Evolutionary conservation across 148 eudicot genomes (phyloP).

Genomic region (Chenopodium quinoa): DNA sequence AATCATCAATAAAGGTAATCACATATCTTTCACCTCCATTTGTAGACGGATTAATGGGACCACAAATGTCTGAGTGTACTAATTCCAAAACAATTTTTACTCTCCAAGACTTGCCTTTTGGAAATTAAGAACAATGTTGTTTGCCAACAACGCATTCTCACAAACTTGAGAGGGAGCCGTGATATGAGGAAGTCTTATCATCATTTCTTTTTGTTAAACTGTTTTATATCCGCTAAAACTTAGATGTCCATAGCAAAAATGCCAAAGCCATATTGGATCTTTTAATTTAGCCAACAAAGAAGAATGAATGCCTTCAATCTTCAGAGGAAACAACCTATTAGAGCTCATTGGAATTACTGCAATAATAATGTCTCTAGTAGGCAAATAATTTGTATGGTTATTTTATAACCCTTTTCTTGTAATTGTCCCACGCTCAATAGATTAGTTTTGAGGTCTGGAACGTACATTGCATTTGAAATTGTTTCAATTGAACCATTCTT

Average conservation of each 20-base stretch:
- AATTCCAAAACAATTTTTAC: slow-evolving; percentile 7
- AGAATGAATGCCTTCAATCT: slow-evolving; percentile 3
- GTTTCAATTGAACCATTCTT: slow-evolving; percentile 21
- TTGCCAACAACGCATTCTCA: slow-evolving; percentile 25
- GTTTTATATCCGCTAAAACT: slow-evolving; percentile 22
- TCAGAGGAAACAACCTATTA: slow-evolving; percentile 9
- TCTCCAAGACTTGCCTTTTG: slow-evolving; percentile 8
- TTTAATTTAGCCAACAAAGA: slow-evolving; percentile 14
- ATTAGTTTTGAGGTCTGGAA: slow-evolving; percentile 25
- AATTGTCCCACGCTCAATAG: slow-evolving; percentile 18
- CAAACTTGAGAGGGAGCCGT: slow-evolving; percentile 4
- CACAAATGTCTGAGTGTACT: slow-evolving; percentile 22
- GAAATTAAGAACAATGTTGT: slow-evolving; percentile 4
- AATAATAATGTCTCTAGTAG: not conserved
- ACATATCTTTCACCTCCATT: slow-evolving; percentile 27
- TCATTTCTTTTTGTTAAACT: slow-evolving; percentile 6
- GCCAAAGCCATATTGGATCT: slow-evolving; percentile 12
- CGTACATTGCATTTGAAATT: slow-evolving; percentile 21
- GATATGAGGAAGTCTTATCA: slow-evolving; percentile 17
- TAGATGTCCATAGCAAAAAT: slow-evolving; percentile 15
- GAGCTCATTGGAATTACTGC: not conserved
- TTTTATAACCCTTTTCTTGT: slow-evolving; percentile 20
- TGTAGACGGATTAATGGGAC: slow-evolving; percentile 25
- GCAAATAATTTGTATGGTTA: slow-evolving; percentile 12
- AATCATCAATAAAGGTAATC: slow-evolving; percentile 15